phyloP scores from a whole-genome alignment of 306 rosid species.

The Rosa chinensis region DNA sequence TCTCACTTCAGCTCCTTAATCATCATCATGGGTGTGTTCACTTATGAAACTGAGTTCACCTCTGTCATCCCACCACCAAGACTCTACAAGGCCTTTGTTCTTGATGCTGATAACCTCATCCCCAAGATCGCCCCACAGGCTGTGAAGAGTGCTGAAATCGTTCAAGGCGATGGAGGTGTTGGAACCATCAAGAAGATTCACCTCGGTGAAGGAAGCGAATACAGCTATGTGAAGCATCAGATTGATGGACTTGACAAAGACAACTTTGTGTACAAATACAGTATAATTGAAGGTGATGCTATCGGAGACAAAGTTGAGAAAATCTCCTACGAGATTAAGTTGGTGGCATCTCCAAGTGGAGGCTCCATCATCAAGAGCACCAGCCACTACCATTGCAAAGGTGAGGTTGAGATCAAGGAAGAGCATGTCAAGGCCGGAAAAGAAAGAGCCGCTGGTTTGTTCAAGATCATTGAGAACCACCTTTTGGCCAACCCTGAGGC shows the following conservation, averaged over 20 bases:
- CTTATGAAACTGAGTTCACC: conserved; percentile 12
- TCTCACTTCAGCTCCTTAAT: neutral
- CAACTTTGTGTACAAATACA: conserved; percentile 29
- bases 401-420: neutral
- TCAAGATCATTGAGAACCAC: neutral
- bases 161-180: conserved; percentile 36
- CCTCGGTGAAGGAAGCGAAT: conserved; percentile 26
- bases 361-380: conserved; percentile 33
- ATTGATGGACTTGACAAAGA: conserved; percentile 31
- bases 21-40: conserved; percentile 6
- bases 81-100: conserved; percentile 33
- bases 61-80: conserved; percentile 23
- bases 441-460: conserved; percentile 2
- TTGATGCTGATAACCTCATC: conserved; percentile 34
- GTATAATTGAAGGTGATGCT: conserved; percentile 34
- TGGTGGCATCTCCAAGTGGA: conserved; percentile 1
- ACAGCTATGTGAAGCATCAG: conserved; percentile 7
- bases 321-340: conserved; percentile 17
- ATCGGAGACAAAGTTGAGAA: conserved; percentile 14
- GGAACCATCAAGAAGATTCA: conserved; percentile 43
- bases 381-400: conserved; percentile 28
- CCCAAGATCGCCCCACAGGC: conserved; percentile 36
- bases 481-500: neutral
- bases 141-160: conserved; percentile 15
- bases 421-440: neutral